phyloP scores from a whole-genome alignment of 2,329 filamentous ascomycete genomes.

The Colletotrichum musae region DNA sequence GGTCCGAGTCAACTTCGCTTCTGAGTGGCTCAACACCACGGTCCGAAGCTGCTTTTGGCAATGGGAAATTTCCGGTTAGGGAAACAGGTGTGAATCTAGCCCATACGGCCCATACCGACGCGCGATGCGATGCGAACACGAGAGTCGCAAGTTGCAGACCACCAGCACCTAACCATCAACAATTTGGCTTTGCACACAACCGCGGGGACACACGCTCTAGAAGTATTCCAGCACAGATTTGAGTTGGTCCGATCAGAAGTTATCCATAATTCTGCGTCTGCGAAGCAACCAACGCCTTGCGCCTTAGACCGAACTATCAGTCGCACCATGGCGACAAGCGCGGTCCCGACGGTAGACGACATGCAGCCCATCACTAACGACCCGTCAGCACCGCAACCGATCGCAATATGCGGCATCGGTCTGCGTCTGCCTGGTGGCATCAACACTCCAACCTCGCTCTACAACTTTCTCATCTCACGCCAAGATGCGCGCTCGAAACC shows the following conservation, averaged over 20 bases:
- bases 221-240: background rate
- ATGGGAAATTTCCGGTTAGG: background rate
- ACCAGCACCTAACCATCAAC: background rate
- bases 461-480: slow-evolving; percentile 31
- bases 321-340: background rate
- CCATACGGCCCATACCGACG: no score
- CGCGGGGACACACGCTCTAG: background rate
- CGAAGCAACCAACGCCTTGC: no score
- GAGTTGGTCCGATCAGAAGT: background rate
- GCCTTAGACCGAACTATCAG: background rate
- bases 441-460: slow-evolving; percentile 23
- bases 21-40: background rate
- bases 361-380: background rate
- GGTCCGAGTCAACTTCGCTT: background rate
- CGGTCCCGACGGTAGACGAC: background rate
- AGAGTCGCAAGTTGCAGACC: no score
- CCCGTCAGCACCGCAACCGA: slow-evolving; percentile 1
- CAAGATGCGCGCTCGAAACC: slow-evolving; percentile 30
- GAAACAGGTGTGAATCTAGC: background rate
- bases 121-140: no score
- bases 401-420: slow-evolving; percentile 38
- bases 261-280: background rate
- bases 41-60: background rate
- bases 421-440: slow-evolving; percentile 34
- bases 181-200: background rate